phyloP scores from a whole-genome alignment of 495 filamentous ascomycete species.

The Penicillium cinerascens region DNA sequence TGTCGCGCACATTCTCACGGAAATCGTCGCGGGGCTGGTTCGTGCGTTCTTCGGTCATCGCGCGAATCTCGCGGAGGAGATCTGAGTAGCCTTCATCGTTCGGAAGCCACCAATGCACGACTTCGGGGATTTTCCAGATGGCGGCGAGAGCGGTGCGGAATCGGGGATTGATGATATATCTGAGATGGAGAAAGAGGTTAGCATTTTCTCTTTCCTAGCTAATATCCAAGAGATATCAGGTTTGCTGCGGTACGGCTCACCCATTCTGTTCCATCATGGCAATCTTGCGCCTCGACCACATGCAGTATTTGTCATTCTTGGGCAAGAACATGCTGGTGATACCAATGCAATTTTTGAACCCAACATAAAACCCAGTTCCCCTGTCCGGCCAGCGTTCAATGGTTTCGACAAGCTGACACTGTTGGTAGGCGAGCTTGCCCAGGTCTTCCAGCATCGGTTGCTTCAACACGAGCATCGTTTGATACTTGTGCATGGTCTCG shows the following conservation, averaged over 20 bases:
- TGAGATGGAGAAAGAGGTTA: no score
- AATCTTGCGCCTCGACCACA: slow-evolving; percentile 80
- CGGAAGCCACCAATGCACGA: slow-evolving; percentile 82
- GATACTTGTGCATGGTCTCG: slow-evolving; percentile 75
- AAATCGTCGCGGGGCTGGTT: slow-evolving; percentile 59
- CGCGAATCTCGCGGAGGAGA: slow-evolving; percentile 70
- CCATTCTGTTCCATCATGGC: slow-evolving; percentile 75
- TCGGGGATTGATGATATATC: slow-evolving; percentile 74
- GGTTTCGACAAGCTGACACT: slow-evolving; percentile 71
- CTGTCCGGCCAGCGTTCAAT: slow-evolving; percentile 69
- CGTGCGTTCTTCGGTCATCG: slow-evolving; percentile 67
- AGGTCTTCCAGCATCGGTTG: slow-evolving; percentile 53
- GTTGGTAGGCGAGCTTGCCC: slow-evolving; percentile 58
- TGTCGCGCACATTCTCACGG: slow-evolving; percentile 66
- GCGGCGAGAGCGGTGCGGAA: slow-evolving; percentile 72
- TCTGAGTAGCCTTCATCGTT: slow-evolving; percentile 70
- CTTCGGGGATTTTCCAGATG: slow-evolving; percentile 63
- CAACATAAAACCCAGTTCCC: no score
- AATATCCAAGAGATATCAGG: not conserved
- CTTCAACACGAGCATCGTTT: slow-evolving; percentile 52
- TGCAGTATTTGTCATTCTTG: slow-evolving; percentile 63
- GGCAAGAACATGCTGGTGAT: slow-evolving; percentile 82
- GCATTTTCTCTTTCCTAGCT: no score
- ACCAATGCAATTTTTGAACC: slow-evolving; percentile 59
- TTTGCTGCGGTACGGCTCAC: slow-evolving; percentile 53